A percentile compares a stretch with the other conserved stretches of the same genome.
Evolutionary conservation across 305 asterid species (phyloP).

Genomic region (Andrographis paniculata): DNA sequence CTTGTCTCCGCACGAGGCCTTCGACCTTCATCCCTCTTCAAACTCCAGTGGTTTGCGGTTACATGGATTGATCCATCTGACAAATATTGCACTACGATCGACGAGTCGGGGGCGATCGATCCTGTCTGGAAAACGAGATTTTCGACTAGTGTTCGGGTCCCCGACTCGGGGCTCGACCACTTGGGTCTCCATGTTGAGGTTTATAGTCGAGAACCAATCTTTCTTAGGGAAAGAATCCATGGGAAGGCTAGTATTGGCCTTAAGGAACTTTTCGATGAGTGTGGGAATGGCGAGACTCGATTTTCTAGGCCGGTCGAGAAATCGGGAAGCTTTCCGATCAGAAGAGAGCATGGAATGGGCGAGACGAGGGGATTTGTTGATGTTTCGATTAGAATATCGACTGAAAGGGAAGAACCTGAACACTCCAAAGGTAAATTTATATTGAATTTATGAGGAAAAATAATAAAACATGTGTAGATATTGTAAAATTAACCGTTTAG

Average conservation of each 20-base stretch:
- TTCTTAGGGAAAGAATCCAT: slow-evolving; percentile 36
- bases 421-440: not conserved
- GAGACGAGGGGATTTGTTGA: slow-evolving; percentile 38
- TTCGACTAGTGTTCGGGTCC: slow-evolving; percentile 29
- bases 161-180: slow-evolving; percentile 28
- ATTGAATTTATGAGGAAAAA: too few relatives aligned
- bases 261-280: slow-evolving; percentile 37
- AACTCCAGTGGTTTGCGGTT: slow-evolving; percentile 47
- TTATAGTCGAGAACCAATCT: slow-evolving; percentile 40
- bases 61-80: slow-evolving; percentile 45
- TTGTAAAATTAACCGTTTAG: too few relatives aligned
- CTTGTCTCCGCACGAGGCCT: slow-evolving; percentile 41
- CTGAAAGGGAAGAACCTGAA: slow-evolving; percentile 35
- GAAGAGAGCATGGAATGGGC: slow-evolving; percentile 20
- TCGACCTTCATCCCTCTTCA: slow-evolving; percentile 31
- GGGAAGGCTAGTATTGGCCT: slow-evolving; percentile 38
- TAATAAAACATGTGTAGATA: too few relatives aligned
- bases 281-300: not conserved
- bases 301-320: slow-evolving; percentile 36
- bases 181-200: slow-evolving; percentile 39
- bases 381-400: slow-evolving; percentile 32
- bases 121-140: slow-evolving; percentile 52
- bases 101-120: slow-evolving; percentile 20
- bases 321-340: slow-evolving; percentile 45
- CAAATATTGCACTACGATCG: slow-evolving; percentile 43